A percentile compares a stretch with the other conserved stretches of the same genome.
These are phyloP conservation scores for Trichosporon faecale DNA, from an alignment of 1,284 basidiomycete species.

Conservation along the genomic window DNA sequence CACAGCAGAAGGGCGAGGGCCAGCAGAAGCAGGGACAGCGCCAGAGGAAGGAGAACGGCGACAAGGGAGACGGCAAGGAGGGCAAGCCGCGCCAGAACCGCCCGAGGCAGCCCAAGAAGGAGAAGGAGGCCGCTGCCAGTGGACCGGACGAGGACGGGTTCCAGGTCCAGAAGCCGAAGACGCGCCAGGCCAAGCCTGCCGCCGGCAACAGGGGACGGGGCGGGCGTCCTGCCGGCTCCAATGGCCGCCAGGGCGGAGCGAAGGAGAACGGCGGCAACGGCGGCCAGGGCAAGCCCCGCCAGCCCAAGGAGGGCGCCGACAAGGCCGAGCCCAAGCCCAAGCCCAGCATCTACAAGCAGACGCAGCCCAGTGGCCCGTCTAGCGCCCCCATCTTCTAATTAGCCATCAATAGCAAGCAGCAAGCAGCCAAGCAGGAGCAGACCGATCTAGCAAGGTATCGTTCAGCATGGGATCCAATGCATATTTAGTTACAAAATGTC, in stretches of 20 bases:
- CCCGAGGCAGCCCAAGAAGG: not conserved
- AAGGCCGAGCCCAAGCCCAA: conserved; percentile 23
- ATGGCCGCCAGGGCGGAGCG: conserved; percentile 8
- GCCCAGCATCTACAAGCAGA: conserved; percentile 32
- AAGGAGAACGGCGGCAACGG: not conserved
- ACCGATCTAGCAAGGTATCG: not conserved
- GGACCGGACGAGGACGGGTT: conserved; percentile 45
- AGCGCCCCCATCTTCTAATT: conserved; percentile 20
- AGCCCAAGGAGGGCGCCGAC: conserved; percentile 2
- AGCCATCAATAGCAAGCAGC: not conserved
- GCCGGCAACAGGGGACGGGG: conserved; percentile 15
- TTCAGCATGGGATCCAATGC: conserved; percentile 7
- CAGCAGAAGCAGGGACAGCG: conserved; percentile 3
- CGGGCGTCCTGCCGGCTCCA: conserved; percentile 12
- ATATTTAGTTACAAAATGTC: conserved; percentile 5
- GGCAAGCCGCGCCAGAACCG: not conserved
- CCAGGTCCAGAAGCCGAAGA: conserved; percentile 31
- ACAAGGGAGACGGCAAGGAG: not conserved
- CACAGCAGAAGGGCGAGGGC: not conserved
- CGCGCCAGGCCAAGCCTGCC: conserved; percentile 17
- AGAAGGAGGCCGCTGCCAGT: conserved; percentile 9
- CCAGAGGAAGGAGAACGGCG: conserved; percentile 17
- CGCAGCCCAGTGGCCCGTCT: conserved; percentile 22
- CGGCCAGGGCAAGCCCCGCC: not conserved
- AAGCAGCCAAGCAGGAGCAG: not conserved